phyloP scores from a whole-genome alignment of 495 filamentous ascomycete species.

The Lasiosphaeriaceae sp. region DNA sequence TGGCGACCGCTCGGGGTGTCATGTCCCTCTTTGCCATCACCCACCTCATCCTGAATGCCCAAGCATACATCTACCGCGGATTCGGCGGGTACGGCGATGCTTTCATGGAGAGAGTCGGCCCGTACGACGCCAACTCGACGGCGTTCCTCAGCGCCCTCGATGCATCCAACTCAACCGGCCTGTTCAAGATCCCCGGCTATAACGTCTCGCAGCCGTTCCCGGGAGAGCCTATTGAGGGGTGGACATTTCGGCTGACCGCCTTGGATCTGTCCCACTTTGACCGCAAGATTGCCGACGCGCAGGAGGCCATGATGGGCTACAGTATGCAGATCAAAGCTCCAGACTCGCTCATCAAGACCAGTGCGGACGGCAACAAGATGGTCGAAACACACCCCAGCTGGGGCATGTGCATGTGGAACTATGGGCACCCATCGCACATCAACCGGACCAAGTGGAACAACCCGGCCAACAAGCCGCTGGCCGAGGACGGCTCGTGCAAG shows the following conservation, averaged over 20 bases:
- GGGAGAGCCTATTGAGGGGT: slow-evolving; percentile 7
- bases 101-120: slow-evolving; percentile 2
- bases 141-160: neutral
- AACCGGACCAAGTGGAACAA: neutral
- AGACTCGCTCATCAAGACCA: neutral
- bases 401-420: slow-evolving; percentile 15
- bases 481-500: slow-evolving; percentile 6
- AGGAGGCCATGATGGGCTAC: slow-evolving; percentile 6
- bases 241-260: slow-evolving; percentile 6
- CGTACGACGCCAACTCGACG: slow-evolving; percentile 13
- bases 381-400: slow-evolving; percentile 7
- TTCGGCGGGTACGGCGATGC: slow-evolving; percentile 7
- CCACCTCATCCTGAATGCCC: too few species aligned
- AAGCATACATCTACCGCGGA: too few species aligned
- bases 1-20: too few species aligned
- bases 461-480: slow-evolving; percentile 6
- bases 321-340: slow-evolving; percentile 9
- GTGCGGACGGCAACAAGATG: neutral
- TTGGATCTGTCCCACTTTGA: slow-evolving; percentile 3
- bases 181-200: slow-evolving; percentile 9
- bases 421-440: neutral
- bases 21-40: too few species aligned
- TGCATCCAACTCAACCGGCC: slow-evolving; percentile 8
- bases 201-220: slow-evolving; percentile 14
- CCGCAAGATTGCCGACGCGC: neutral